Conservation (phyloP, 2,329 filamentous ascomycete genomes). For the Fusarium scirpi region DNA sequence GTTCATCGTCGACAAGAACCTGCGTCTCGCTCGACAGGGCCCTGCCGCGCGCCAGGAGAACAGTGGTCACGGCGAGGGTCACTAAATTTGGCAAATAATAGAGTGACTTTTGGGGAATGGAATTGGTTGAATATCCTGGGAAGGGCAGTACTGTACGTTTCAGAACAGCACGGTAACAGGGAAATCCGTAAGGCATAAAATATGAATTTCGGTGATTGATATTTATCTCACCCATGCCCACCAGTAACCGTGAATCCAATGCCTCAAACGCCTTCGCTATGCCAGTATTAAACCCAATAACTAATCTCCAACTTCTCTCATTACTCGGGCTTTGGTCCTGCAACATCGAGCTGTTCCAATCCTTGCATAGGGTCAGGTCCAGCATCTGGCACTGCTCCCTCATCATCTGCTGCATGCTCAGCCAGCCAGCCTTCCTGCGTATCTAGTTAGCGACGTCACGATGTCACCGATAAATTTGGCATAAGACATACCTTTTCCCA, state of each 20-base stretch:
- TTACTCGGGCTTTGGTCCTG: constrained; percentile 81
- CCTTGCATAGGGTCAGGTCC: constrained; percentile 94
- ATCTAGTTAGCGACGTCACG: constrained; percentile 15
- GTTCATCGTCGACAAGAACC: constrained; percentile 88
- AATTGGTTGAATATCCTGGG: constrained; percentile 36
- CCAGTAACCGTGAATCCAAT: constrained; percentile 42
- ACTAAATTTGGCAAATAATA: constrained; percentile 40
- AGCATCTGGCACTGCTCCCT: constrained; percentile 57
- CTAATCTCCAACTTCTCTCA: constrained; percentile 52
- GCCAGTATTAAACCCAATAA: constrained; percentile 48
- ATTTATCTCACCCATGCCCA: constrained; percentile 41
- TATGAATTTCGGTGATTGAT: constrained; percentile 44
- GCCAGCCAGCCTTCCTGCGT: constrained; percentile 90
- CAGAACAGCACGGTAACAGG: constrained; percentile 41
- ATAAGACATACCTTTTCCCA: constrained; percentile 89
- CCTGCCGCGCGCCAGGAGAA: constrained; percentile 56
- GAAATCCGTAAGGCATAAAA: constrained; percentile 43
- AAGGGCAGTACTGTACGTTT: constrained; percentile 45
- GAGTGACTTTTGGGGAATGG: constrained; percentile 24
- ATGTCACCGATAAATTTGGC: background rate
- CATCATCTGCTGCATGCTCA: constrained; percentile 75
- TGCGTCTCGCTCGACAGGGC: constrained; percentile 83
- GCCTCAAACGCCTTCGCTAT: constrained; percentile 62
- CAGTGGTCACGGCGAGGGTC: constrained; percentile 49
- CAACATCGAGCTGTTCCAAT: constrained; percentile 91